A percentile compares a stretch with the other conserved stretches of the same genome.
Evolutionary conservation across 2,329 filamentous ascomycete genomes (phyloP).

Genomic region (Colletotrichum sp.): DNA sequence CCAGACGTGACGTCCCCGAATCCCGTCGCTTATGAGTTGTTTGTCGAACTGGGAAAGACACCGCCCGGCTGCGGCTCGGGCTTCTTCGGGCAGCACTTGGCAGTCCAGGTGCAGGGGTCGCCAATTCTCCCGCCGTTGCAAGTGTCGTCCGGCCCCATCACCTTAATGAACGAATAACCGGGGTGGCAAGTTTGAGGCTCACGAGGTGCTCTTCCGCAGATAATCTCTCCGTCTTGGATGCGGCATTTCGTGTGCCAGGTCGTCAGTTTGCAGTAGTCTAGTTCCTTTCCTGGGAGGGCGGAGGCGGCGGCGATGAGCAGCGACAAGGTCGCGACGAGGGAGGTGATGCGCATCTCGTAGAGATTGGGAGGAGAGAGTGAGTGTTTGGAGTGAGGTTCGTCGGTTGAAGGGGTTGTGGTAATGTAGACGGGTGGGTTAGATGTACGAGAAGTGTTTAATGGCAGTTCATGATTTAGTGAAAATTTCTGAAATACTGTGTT

Average conservation of each 20-base stretch:
- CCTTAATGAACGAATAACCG: background rate
- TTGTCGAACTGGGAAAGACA: background rate
- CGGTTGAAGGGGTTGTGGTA: background rate
- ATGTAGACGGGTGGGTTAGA: rapidly evolving
- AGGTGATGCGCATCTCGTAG: background rate
- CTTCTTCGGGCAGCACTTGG: background rate
- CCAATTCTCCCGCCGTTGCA: background rate
- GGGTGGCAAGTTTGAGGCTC: background rate
- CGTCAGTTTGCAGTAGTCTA: background rate
- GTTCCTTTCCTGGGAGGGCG: background rate
- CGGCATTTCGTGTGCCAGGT: background rate
- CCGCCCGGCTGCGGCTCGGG: background rate
- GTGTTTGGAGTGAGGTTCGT: background rate
- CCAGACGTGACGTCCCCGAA: background rate
- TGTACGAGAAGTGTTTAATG: background rate
- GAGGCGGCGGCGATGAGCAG: background rate
- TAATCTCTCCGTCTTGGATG: background rate
- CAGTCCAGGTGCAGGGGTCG: background rate
- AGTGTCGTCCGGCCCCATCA: background rate
- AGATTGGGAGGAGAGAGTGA: rapidly evolving
- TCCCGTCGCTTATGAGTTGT: background rate
- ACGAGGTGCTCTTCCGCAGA: background rate
- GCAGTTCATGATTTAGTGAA: background rate
- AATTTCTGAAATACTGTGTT: background rate
- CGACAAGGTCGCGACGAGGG: background rate